A percentile compares a stretch with the other conserved stretches of the same genome.
These are phyloP conservation scores for Oxytropis ochrocephala DNA, from an alignment of 306 rosid species.

Conservation along the genomic window DNA sequence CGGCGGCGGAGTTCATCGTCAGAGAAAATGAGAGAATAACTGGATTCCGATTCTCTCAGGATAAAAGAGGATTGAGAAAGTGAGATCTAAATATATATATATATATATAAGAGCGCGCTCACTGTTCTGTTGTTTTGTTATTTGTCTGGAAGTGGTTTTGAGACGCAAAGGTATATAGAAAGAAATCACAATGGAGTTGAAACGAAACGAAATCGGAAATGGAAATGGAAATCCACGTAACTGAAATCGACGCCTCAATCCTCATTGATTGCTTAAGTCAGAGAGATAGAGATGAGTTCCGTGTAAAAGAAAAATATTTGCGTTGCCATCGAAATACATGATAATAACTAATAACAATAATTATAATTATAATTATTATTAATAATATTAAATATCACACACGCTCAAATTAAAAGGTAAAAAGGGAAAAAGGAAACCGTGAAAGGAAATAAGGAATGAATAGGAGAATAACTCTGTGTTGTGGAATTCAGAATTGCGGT, in stretches of 20 bases:
- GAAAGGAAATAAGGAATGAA: slow-evolving; percentile 2
- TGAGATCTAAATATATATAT: neutral
- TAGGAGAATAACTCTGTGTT: neutral
- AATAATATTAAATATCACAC: neutral
- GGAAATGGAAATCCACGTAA: slow-evolving; percentile 16
- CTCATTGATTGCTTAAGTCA: slow-evolving; percentile 15
- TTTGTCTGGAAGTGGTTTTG: slow-evolving; percentile 5
- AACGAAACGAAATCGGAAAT: neutral
- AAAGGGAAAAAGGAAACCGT: neutral
- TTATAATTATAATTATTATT: neutral
- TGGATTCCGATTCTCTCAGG: slow-evolving; percentile 5
- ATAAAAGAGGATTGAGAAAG: neutral
- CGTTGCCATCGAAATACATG: neutral
- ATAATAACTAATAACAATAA: neutral
- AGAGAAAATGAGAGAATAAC: neutral
- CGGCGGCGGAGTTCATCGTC: slow-evolving; percentile 21
- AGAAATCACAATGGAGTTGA: neutral
- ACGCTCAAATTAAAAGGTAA: neutral
- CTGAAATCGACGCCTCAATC: slow-evolving; percentile 12
- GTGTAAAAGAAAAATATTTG: neutral
- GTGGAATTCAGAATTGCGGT: neutral
- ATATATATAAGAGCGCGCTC: neutral
- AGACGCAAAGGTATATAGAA: neutral
- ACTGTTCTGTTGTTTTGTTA: neutral
- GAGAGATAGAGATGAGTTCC: slow-evolving; percentile 9